Evolutionary conservation across 768 basidiomycete species (phyloP), one percentile per base, ranked within the genome.

Genomic region (Cubamyces lactineus): DNA sequence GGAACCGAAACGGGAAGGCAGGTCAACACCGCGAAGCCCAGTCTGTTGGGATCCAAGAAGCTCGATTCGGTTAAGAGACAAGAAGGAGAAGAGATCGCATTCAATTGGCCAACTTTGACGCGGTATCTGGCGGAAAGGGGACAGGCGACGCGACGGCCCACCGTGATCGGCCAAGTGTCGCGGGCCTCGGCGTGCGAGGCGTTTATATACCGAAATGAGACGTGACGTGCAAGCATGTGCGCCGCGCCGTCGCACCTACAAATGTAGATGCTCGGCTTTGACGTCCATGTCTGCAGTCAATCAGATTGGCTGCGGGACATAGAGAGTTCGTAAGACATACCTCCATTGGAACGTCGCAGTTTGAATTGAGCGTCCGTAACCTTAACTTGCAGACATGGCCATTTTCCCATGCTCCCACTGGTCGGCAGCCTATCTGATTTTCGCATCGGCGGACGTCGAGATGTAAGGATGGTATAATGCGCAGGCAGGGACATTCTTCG

Each of bases 1-100:
- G 65, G 57, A 61, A 51, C 65, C 65, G 58, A 66, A 66, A 66
- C 24, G 58, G 65, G 65, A 62, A 66, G 57, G 57, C 39, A 38
- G 53, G 57, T 53, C 55, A 47, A 54, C 47, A 62, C 57, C 53
- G 53, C 59, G 65, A 62, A 63, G 61, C 57, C 61, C 62, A 53
- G 42, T 39, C 24, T 54, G 59, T 61, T 62, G 65, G 61, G 55
- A 53, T 49, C 45, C 38, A 30, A 49, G 57, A 63, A 62, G 64
- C 64, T 42, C 48, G 52, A 59, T 55, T 55, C 47, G 56, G 56
- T 42, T 47, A 39, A 42, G 43, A 46, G 52, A 59, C 53, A 54
- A 61, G 59, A 65, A 61, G 51, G 52, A 24, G 64, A 57, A 53
- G 60, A 49, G 64, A 65, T 58, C 56, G 54, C 39, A 65, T 59